Base-by-base conservation (phyloP, 192 early-diverging fungal species). In the Entomortierella beljakovae region DNA sequence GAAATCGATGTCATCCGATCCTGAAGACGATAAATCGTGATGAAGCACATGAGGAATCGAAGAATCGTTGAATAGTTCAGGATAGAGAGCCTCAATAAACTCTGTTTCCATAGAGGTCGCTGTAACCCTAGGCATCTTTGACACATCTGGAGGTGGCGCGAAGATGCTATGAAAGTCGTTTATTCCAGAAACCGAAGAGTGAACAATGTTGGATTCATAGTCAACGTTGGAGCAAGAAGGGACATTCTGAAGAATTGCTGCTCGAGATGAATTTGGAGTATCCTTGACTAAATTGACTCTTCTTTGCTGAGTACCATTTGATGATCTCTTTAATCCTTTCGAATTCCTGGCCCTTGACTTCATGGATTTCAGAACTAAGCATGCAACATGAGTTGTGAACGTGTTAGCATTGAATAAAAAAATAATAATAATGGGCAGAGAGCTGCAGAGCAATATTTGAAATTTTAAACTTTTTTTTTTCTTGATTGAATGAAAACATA, bases 61-160 rank as follows among this genome's bases (percentile, higher is more conserved):
- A n/a, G n/a, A n/a, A n/a, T n/a, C n/a, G n/a, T n/a, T n/a, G n/a
- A 64, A 55, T 9, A 63, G 50, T 31, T 64, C 57, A 7, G 75
- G 48, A 42, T 79, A 69, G 4, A 79, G 50, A 16, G 67, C 75
- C 42, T 70, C 75, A 31, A 79, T 79, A 46, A 49, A 79, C 26
- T 79, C 75, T 1, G 75, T 79, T 32, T 79, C 75, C 75, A 79
- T 79, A 0, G 75, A 79, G 4, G 75, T 79, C 15, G 52, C 40
- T 37, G 62, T 28, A 16, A 38, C n/a, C 32, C n/a, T 59, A n/a
- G n/a, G n/a, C n/a, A n/a, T n/a, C n/a, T 10, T 48, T 35, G n/a
- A 51, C 37, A n/a, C 10, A 4, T 16, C n/a, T 28, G 5, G 22
- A 1, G 25, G 18, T 40, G 43, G 37, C 7, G 6, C 13, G 37